Evolutionary conservation across 805 yeast species (phyloP).

Genomic region (Middelhovenomyces tepae): DNA sequence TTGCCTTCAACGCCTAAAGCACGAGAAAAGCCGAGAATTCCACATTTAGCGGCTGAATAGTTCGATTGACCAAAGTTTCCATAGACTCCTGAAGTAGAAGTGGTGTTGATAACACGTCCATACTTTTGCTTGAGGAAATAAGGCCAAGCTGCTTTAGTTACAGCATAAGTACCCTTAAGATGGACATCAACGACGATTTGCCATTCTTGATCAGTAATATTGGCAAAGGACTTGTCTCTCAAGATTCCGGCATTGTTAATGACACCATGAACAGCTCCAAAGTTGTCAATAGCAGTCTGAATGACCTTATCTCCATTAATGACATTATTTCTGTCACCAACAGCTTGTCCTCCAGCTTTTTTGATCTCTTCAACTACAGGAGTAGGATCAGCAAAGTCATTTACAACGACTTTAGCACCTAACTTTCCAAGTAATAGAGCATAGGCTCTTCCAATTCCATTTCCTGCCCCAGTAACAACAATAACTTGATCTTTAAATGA

Average conservation of each 20-base stretch:
- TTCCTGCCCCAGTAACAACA: constrained; percentile 89
- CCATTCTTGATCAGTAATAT: constrained; percentile 84
- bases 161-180: constrained; percentile 67
- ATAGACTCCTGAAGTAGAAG: constrained; percentile 94
- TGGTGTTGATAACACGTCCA: constrained; percentile 79
- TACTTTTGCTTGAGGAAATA: constrained; percentile 65
- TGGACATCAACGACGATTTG: constrained; percentile 71
- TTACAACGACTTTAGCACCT: constrained; percentile 93
- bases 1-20: constrained; percentile 89
- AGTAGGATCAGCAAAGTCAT: constrained; percentile 72
- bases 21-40: constrained; percentile 73
- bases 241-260: constrained; percentile 93
- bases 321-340: constrained; percentile 76
- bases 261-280: constrained; percentile 77
- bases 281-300: constrained; percentile 63
- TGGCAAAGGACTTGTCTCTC: constrained; percentile 78
- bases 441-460: constrained; percentile 88
- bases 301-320: constrained; percentile 71
- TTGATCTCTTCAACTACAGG: constrained; percentile 67
- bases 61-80: constrained; percentile 98
- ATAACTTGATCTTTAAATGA: constrained; percentile 79
- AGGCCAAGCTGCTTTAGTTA: constrained; percentile 91
- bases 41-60: constrained; percentile 90
- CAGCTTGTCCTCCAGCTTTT: constrained; percentile 68
- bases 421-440: constrained; percentile 77